Conservation (phyloP, 2,329 filamentous ascomycete genomes). For the Aspergillus udagawae region DNA sequence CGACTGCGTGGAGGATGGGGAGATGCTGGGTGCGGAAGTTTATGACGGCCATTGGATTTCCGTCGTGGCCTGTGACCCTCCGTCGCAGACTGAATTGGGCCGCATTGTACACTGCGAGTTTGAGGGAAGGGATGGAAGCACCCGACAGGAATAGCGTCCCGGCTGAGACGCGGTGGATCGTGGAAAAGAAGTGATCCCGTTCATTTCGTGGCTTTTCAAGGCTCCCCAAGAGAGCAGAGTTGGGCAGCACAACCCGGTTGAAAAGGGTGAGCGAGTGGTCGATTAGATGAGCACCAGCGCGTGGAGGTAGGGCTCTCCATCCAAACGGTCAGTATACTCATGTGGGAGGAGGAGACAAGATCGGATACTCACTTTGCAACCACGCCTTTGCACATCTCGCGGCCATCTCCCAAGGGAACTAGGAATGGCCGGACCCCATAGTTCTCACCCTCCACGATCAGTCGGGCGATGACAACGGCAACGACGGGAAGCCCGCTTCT, state of each 20-base stretch:
- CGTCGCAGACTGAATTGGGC: not conserved
- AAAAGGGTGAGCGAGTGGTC: conserved; percentile 19
- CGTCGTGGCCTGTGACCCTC: not conserved
- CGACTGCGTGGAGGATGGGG: conserved; percentile 3
- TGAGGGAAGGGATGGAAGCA: not conserved
- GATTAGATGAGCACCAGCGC: conserved; percentile 5
- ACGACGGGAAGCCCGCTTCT: conserved; percentile 6
- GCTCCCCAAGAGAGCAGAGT: conserved; percentile 11
- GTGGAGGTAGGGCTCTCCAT: conserved; percentile 1
- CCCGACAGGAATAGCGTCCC: not conserved
- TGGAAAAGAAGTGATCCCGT: not conserved
- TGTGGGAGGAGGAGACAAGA: no score
- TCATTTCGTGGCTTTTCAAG: conserved; percentile 4
- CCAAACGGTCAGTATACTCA: not conserved
- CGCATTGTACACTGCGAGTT: not conserved
- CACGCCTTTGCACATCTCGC: conserved; percentile 6
- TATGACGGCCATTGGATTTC: not conserved
- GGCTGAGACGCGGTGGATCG: not conserved
- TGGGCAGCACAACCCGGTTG: conserved; percentile 11
- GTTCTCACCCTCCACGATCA: conserved; percentile 14
- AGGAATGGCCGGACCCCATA: conserved; percentile 15
- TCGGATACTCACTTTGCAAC: not conserved
- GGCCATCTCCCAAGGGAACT: conserved; percentile 12
- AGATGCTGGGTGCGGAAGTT: not conserved
- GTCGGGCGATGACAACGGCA: conserved; percentile 14